These are phyloP conservation scores for Daldinia vernicosa DNA, from an alignment of 495 filamentous ascomycete genomes.

Conservation along the genomic window DNA sequence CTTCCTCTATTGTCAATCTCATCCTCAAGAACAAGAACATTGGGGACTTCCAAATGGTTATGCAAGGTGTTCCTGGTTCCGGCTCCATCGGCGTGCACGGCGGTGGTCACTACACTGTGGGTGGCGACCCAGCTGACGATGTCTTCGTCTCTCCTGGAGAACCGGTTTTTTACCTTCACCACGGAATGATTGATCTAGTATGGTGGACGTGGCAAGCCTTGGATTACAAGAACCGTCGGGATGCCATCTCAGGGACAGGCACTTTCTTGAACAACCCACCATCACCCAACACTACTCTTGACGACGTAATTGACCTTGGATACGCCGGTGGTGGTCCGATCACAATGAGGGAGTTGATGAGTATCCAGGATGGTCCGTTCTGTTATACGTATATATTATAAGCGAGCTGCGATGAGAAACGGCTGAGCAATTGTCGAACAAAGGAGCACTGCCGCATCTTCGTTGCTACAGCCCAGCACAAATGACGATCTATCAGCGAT, in stretches of 20 bases:
- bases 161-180: conserved; percentile 74
- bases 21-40: conserved; percentile 58
- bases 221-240: conserved; percentile 56
- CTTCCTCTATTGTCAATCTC: conserved; percentile 56
- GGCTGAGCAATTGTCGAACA: neutral
- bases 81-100: conserved; percentile 66
- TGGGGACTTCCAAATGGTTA: conserved; percentile 60
- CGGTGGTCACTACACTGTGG: conserved; percentile 71
- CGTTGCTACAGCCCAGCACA: too few relatives aligned
- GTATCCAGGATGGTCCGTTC: conserved; percentile 58
- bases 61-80: conserved; percentile 60
- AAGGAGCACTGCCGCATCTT: neutral
- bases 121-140: conserved; percentile 66
- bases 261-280: conserved; percentile 64
- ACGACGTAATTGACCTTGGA: conserved; percentile 55
- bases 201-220: conserved; percentile 78
- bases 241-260: conserved; percentile 60
- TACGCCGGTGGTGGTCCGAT: conserved; percentile 51
- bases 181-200: conserved; percentile 42
- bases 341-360: conserved; percentile 56
- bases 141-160: conserved; percentile 69
- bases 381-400: conserved; percentile 63
- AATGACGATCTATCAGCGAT: neutral
- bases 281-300: conserved; percentile 49
- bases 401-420: neutral